phyloP scores from a whole-genome alignment of 2,329 filamentous ascomycete species.

The Chaetoscypha palmicola region DNA sequence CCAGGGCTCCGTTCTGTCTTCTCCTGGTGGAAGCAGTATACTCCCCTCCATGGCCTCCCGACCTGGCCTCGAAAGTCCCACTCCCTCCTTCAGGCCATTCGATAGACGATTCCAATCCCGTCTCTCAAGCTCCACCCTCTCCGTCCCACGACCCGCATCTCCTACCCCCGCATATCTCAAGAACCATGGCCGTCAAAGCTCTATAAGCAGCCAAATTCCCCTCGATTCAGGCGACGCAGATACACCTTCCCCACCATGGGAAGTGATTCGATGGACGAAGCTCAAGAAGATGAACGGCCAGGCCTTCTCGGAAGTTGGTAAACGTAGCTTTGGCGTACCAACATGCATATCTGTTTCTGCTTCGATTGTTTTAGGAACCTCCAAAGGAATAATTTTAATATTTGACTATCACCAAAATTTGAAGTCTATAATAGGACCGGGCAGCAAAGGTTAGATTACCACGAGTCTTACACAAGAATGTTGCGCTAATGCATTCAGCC shows the following conservation, averaged over 20 bases:
- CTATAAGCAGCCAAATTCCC: slow-evolving; percentile 63
- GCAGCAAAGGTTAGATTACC: slow-evolving; percentile 66
- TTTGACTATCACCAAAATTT: slow-evolving; percentile 97
- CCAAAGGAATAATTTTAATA: slow-evolving; percentile 87
- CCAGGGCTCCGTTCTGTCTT: slow-evolving; percentile 55
- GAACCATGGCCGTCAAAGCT: slow-evolving; percentile 74
- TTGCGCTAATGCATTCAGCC: slow-evolving; percentile 46
- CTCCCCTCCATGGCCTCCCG: slow-evolving; percentile 63
- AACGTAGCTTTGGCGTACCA: slow-evolving; percentile 83
- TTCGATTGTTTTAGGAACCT: slow-evolving; percentile 82
- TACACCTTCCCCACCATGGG: slow-evolving; percentile 78
- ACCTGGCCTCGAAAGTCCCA: slow-evolving; percentile 59
- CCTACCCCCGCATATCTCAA: slow-evolving; percentile 57
- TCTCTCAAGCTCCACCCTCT: slow-evolving; percentile 51
- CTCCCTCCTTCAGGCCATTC: slow-evolving; percentile 83
- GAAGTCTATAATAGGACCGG: slow-evolving; percentile 87
- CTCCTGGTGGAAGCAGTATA: slow-evolving; percentile 69
- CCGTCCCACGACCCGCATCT: slow-evolving; percentile 63
- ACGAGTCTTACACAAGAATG: slow-evolving; percentile 3
- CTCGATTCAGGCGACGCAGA: slow-evolving; percentile 59
- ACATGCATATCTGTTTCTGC: slow-evolving; percentile 87
- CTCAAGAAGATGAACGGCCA: slow-evolving; percentile 83
- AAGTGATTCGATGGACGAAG: slow-evolving; percentile 93
- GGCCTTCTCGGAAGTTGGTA: slow-evolving; percentile 86
- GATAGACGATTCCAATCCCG: slow-evolving; percentile 91